Evolutionary conservation across 1,284 basidiomycete species (phyloP), one percentile per base, ranked within the genome.

Genomic region (Veloboletus limbatus): DNA sequence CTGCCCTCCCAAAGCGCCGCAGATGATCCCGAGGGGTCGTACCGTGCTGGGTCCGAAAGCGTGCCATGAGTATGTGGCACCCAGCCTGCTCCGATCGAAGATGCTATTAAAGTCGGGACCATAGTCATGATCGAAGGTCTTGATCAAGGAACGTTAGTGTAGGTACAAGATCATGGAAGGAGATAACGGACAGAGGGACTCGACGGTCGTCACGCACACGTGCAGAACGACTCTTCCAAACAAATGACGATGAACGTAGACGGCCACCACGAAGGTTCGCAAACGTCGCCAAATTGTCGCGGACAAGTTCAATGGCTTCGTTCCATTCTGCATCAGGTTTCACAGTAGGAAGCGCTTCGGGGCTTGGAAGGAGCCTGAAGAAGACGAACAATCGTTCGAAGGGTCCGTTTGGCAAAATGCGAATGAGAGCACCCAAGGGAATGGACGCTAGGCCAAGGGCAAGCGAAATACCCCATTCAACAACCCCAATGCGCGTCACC

Each of bases 381-480:
- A 71, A 69, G 58, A 84, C 79, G 65, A 97, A 82, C 46, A 90
- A 45, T 22, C 74, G 75, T 59, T 92, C 88, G 58, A 94, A 80
- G 0, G 92, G 92, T 33, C 60, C 77, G 53, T 89, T 93, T 24
- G 97, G 96, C 18, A 97, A 67, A 31, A 83, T 65, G 30, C 96
- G 89, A 54, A 96, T 79, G 48, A 96, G 62, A 27, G 77, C 85
- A 45, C 92, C 97, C 55, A 97, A 74, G 3, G 95, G 96, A 51
- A 97, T 81, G 8, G 96, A 88, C 39, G 94, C 77, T 45, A 88
- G 59, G 32, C 96, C 97, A 39, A 97, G 78, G 20, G 88, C 84
- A 43, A 99, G 73, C 1, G 90, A 91, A 54, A 98, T 92, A 40
- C 82, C 94, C 97, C 97, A 99, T 67, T 97, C 92, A 32, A 80